Percentiles rank a stretch among this genome's conserved stretches.
Conservation (phyloP, 306 rosid species). For the Neltuma alba region DNA sequence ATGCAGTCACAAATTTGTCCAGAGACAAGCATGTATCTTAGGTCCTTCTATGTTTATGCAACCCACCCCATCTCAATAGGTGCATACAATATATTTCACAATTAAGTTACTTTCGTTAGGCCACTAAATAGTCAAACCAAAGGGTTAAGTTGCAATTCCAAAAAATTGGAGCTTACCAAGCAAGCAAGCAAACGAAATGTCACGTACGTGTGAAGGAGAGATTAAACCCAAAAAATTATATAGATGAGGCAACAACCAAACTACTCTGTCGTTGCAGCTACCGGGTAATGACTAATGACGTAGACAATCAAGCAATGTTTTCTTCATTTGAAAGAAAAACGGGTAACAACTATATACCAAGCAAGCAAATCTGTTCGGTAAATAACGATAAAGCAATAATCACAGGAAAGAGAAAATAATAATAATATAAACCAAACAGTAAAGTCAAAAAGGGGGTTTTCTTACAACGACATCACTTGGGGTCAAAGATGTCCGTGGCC, state of each 20-base stretch:
- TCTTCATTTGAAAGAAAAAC: constrained; percentile 47
- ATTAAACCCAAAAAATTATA: neutral
- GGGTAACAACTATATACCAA: constrained; percentile 35
- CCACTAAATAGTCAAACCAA: constrained; percentile 21
- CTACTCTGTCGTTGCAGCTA: constrained; percentile 46
- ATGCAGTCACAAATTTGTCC: neutral
- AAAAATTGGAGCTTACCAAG: constrained; percentile 34
- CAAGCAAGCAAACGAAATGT: constrained; percentile 23
- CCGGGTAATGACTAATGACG: constrained; percentile 47
- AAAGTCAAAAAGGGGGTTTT: constrained; percentile 11
- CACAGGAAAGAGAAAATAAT: neutral
- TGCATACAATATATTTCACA: constrained; percentile 13
- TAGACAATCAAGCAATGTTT: constrained; percentile 42
- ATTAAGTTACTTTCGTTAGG: neutral
- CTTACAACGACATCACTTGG: constrained; percentile 62
- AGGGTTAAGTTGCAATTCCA: constrained; percentile 28
- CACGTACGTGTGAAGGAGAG: constrained; percentile 19
- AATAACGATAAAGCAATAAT: constrained; percentile 47
- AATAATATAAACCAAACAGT: constrained; percentile 1
- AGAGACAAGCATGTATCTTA: neutral
- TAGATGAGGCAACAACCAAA: constrained; percentile 26
- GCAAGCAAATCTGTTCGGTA: constrained; percentile 46
- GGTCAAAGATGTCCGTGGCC: constrained; percentile 54
- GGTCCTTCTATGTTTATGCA: neutral
- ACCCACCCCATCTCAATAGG: constrained; percentile 13